These are phyloP conservation scores for Auricularia heimuer DNA, from an alignment of 768 basidiomycete species.

Conservation along the genomic window DNA sequence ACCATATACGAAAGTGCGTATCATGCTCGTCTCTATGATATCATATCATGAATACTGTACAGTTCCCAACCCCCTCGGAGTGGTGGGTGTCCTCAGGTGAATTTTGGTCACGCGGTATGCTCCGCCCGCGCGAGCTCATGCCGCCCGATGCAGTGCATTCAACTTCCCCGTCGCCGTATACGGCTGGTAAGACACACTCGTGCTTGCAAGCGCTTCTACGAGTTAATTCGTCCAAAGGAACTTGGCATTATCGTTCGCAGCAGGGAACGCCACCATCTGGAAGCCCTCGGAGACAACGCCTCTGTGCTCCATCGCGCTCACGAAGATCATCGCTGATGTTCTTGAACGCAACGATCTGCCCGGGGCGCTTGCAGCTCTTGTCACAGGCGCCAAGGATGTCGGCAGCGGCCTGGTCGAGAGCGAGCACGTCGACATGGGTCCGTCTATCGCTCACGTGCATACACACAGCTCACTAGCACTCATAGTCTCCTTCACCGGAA, in stretches of 20 bases:
- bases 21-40: constrained; percentile 1
- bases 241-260: constrained; percentile 74
- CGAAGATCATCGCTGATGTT: constrained; percentile 70
- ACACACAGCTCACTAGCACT: neutral
- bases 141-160: constrained; percentile 49
- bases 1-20: constrained; percentile 74
- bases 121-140: neutral
- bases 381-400: constrained; percentile 72
- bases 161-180: constrained; percentile 95
- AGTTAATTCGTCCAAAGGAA: constrained; percentile 49
- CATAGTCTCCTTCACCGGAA: constrained; percentile 90
- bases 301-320: constrained; percentile 83
- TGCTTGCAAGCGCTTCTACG: neutral
- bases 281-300: constrained; percentile 89
- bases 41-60: constrained; percentile 8
- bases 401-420: constrained; percentile 75
- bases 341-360: constrained; percentile 76
- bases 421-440: constrained; percentile 62
- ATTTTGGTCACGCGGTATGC: neutral
- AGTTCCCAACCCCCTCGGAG: constrained; percentile 87
- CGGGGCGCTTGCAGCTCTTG: constrained; percentile 73
- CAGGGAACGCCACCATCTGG: constrained; percentile 92
- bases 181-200: constrained; percentile 51
- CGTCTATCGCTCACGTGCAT: too few relatives aligned
- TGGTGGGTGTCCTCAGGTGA: constrained; percentile 51